Evolutionary conservation across 2,329 filamentous ascomycete species (phyloP), one percentile per base, ranked within the genome.

Genomic region (Penicillium psychrosexuale): DNA sequence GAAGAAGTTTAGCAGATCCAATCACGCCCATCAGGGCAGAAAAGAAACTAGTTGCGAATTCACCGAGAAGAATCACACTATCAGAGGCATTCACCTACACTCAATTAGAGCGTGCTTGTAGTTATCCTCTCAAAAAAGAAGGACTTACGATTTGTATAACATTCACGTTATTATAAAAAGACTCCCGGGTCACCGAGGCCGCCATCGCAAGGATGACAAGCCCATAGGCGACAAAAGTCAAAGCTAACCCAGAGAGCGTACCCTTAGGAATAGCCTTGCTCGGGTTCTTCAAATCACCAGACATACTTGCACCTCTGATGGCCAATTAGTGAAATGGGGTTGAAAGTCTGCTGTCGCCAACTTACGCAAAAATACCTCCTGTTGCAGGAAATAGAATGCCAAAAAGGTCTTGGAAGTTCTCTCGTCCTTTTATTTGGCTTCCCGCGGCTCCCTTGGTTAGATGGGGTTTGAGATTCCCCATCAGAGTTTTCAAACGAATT

Each of bases 21-120:
- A 95, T 90, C 37, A 96, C 82, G 4, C 91, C 91, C 88, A 96
- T 95, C 48, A 96, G 72, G 5, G 89, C 86, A 0, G 90, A 95
- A 75, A 96, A 96, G 65, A 92, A 86, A 1, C 88, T 87, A 1
- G 89, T 89, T 2, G 90, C 87, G 63, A 91, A 87, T 71, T 96
- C 91, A 54, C 91, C 91, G 1, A 90, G 83, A 3, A 96, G 81
- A 27, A 96, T 85, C 5, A 94, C 68, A 3, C 84, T 77, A 0
- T 84, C 82, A 15, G 88, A 94, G n/a, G 91, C 65, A 66, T 88
- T 95, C n/a, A 85, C 88, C 78, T 82, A 56, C 4, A 42, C 36
- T 37, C 7, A n/a, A 51, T 64, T 34, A 64, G 60, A 31, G 15
- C 37, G 9, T 34, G 37, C 13, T 15, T 19, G 8, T 34, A 38